Percentiles rank a stretch among this genome's conserved stretches.
phyloP scores from a whole-genome alignment of 257 asterid species.

The Haberlea rhodopensis region DNA sequence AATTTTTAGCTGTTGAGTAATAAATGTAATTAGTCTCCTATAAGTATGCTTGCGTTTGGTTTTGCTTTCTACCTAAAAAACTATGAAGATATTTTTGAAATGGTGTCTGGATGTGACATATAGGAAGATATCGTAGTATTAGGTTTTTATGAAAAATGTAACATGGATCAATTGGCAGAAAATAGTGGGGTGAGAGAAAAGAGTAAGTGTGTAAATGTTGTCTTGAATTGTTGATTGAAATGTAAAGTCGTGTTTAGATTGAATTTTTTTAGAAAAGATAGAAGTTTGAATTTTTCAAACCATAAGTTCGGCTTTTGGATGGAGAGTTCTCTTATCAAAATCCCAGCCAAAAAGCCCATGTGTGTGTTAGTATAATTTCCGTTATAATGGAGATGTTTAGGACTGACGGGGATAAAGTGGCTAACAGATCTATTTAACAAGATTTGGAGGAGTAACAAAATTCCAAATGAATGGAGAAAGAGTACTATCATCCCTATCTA shows the following conservation, averaged over 20 bases:
- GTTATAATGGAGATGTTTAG: no score
- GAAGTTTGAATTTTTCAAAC: neutral
- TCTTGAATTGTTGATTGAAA: no score
- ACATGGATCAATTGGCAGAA: neutral
- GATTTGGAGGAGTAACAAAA: no score
- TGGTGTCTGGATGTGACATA: neutral
- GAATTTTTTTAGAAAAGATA: neutral
- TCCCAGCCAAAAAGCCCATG: neutral
- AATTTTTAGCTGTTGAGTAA: slow-evolving; percentile 7
- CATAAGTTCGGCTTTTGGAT: neutral
- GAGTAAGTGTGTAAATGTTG: neutral
- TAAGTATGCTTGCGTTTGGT: neutral
- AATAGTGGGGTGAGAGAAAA: neutral
- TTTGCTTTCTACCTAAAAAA: neutral
- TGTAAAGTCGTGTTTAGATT: neutral
- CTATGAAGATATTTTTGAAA: neutral
- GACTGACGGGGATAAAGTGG: no score
- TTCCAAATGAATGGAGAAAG: no score
- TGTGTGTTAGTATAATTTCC: no score
- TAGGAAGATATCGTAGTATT: neutral
- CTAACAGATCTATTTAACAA: no score
- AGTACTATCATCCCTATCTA: no score
- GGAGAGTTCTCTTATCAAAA: neutral
- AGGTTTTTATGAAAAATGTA: neutral
- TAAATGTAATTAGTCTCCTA: neutral